A percentile compares a stretch with the other conserved stretches of the same genome.
phyloP scores from a whole-genome alignment of 768 basidiomycete species.

The Leccinum disarticulatum region DNA sequence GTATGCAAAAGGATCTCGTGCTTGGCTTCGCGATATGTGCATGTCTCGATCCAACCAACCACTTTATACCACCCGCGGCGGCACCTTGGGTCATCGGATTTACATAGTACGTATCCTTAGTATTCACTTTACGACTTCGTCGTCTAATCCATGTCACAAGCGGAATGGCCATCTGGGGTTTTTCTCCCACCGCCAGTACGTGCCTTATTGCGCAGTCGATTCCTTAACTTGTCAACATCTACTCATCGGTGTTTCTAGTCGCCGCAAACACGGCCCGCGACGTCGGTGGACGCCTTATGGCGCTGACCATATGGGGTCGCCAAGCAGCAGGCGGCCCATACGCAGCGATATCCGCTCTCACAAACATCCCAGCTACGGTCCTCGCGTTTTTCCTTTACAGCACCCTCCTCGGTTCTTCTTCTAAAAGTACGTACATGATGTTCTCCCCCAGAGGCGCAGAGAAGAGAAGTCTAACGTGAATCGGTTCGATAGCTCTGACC shows the following conservation, averaged over 20 bases:
- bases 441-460: slow-evolving; percentile 4
- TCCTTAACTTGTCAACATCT: neutral
- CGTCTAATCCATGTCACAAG: slow-evolving; percentile 32
- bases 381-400: slow-evolving; percentile 56
- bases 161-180: slow-evolving; percentile 61
- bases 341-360: slow-evolving; percentile 61
- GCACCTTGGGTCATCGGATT: slow-evolving; percentile 55
- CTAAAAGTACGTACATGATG: slow-evolving; percentile 46
- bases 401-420: slow-evolving; percentile 55
- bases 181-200: slow-evolving; percentile 47
- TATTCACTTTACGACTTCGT: neutral
- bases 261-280: slow-evolving; percentile 70
- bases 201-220: neutral
- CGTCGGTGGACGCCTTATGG: slow-evolving; percentile 61
- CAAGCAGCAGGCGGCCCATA: slow-evolving; percentile 53
- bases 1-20: slow-evolving; percentile 16
- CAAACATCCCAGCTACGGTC: slow-evolving; percentile 64
- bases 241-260: slow-evolving; percentile 34
- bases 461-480: slow-evolving; percentile 12
- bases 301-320: slow-evolving; percentile 59
- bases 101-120: slow-evolving; percentile 49
- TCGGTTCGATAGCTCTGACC: slow-evolving; percentile 21
- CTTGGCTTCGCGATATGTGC: slow-evolving; percentile 25
- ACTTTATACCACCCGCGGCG: slow-evolving; percentile 50
- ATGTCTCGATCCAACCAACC: slow-evolving; percentile 51